These are phyloP conservation scores for Fusarium sororula DNA, from an alignment of 2,329 filamentous ascomycete genomes.

Conservation along the genomic window DNA sequence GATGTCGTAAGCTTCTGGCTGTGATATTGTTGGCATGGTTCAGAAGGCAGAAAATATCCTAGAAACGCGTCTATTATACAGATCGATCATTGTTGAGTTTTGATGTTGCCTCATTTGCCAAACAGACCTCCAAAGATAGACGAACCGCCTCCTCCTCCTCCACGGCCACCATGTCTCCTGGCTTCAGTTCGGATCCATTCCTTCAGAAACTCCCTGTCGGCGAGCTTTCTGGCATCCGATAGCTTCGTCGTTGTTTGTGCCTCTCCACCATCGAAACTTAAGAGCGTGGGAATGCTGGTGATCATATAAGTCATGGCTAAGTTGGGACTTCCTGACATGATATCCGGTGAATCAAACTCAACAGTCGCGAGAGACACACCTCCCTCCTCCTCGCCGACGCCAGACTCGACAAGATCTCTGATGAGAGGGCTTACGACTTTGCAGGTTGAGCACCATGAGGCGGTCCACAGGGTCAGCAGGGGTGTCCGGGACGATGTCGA, in stretches of 20 bases:
- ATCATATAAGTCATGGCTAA: constrained; percentile 67
- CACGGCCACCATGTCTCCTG: constrained; percentile 54
- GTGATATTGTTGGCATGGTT: neutral
- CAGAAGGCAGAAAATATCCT: neutral
- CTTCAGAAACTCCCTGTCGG: constrained; percentile 59
- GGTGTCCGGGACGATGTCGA: constrained; percentile 63
- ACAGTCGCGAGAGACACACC: constrained; percentile 64
- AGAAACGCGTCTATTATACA: neutral
- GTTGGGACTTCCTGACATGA: constrained; percentile 54
- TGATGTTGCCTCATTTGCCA: constrained; percentile 46
- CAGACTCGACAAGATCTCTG: constrained; percentile 57
- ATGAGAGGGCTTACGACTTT: constrained; percentile 60
- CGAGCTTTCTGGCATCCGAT: constrained; percentile 58
- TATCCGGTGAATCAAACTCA: constrained; percentile 66
- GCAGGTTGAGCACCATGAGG: constrained; percentile 67
- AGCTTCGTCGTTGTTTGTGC: constrained; percentile 60
- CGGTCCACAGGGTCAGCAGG: constrained; percentile 69
- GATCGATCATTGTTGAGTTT: neutral
- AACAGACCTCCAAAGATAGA: constrained; percentile 54
- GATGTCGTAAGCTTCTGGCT: neutral
- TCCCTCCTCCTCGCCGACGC: constrained; percentile 64
- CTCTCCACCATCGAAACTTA: constrained; percentile 66
- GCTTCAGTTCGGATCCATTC: constrained; percentile 65
- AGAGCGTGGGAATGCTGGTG: constrained; percentile 64
- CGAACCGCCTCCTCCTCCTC: constrained; percentile 48